phyloP scores from a whole-genome alignment of 352 stramenopile species.

The Pythium pyrilobum region DNA sequence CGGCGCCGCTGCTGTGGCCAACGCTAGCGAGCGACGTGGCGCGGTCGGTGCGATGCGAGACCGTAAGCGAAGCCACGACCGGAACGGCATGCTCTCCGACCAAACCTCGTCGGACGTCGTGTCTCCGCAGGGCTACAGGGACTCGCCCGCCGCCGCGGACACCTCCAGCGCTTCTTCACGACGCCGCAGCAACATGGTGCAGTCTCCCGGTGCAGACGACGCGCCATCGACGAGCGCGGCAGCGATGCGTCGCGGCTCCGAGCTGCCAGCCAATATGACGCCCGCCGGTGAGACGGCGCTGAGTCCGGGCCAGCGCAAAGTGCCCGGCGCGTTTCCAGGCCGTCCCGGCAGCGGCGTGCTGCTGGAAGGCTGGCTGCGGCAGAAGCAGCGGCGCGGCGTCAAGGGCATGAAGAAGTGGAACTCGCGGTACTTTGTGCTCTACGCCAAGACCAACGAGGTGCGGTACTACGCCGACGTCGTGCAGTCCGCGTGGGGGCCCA shows the following conservation, averaged over 20 bases:
- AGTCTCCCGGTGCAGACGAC: constrained; percentile 8
- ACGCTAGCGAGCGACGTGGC: not conserved
- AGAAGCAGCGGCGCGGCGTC: constrained; percentile 74
- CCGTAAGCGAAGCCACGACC: constrained; percentile 10
- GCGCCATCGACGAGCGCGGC: not conserved
- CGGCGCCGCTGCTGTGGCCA: not conserved
- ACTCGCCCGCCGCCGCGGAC: not conserved
- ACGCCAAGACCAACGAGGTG: constrained; percentile 67
- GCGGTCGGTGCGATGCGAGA: not conserved
- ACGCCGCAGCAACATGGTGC: constrained; percentile 13
- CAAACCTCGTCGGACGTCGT: constrained; percentile 10
- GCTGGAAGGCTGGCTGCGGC: constrained; percentile 72
- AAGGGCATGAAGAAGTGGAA: constrained; percentile 86
- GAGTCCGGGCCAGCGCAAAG: constrained; percentile 49
- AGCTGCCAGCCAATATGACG: constrained; percentile 6
- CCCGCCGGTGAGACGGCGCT: constrained; percentile 8
- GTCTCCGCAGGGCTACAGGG: constrained; percentile 7
- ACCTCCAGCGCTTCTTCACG: not conserved
- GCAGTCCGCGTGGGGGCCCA: constrained; percentile 67
- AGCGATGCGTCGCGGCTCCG: constrained; percentile 19
- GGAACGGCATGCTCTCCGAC: constrained; percentile 6
- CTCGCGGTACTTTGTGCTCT: constrained; percentile 75
- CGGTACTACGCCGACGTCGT: constrained; percentile 80
- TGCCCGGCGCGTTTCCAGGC: constrained; percentile 42
- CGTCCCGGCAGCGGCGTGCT: constrained; percentile 61